These are phyloP conservation scores for Trichophaea hybrida DNA, from an alignment of 2,329 filamentous ascomycete genomes.

Conservation along the genomic window DNA sequence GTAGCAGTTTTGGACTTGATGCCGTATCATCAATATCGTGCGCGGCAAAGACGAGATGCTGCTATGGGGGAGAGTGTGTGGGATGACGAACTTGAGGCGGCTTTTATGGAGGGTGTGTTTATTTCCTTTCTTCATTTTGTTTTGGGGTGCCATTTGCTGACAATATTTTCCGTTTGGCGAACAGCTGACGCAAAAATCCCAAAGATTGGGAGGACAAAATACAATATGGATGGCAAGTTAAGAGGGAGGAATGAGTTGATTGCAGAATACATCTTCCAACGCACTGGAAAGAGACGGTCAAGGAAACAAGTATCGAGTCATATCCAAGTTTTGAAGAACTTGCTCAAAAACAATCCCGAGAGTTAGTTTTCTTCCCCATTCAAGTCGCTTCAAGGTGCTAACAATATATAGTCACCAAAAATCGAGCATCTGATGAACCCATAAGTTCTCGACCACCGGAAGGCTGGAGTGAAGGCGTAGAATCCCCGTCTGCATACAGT, in stretches of 20 bases:
- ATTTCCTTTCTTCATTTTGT: neutral
- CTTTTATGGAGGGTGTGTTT: constrained; percentile 50
- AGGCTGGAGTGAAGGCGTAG: constrained; percentile 14
- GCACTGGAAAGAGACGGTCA: constrained; percentile 32
- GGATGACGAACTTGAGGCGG: constrained; percentile 49
- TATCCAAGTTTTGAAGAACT: constrained; percentile 55
- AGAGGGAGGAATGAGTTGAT: constrained; percentile 58
- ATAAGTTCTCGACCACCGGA: neutral
- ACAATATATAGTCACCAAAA: no score
- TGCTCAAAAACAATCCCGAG: constrained; percentile 47
- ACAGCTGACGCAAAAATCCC: constrained; percentile 51
- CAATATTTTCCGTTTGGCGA: neutral
- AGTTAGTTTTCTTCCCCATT: constrained; percentile 37
- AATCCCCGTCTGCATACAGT: constrained; percentile 11
- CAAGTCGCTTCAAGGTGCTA: no score
- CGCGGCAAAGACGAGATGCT: constrained; percentile 49
- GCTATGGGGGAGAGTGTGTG: constrained; percentile 44
- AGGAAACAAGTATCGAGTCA: constrained; percentile 56
- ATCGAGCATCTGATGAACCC: no score
- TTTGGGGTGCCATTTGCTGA: neutral
- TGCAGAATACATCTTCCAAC: constrained; percentile 47
- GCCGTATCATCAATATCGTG: constrained; percentile 51
- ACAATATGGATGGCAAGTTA: constrained; percentile 47
- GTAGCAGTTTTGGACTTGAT: constrained; percentile 34
- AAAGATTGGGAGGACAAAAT: constrained; percentile 52